Base-by-base conservation (phyloP, 352 stramenopile species). In the Phytophthora rubi region DNA sequence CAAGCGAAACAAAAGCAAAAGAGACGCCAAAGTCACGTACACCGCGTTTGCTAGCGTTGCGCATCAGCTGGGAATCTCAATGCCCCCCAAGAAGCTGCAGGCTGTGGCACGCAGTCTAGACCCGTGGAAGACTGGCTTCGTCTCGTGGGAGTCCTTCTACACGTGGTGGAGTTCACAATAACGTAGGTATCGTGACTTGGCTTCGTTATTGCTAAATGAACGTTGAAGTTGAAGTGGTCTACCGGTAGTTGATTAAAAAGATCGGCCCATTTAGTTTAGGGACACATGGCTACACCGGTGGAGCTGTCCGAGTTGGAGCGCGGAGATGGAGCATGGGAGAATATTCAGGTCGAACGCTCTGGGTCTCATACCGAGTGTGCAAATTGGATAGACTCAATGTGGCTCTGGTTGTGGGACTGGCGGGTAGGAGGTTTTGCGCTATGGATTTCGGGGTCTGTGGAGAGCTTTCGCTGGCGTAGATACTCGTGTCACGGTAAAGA, bases 91-190 rank as follows among this genome's bases (percentile, higher is more conserved):
- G 75, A 76, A 79, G 53, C 65, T 92, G n/a, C 75, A 89, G 21
- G 49, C 55, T 0, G 57, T 81, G 8, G 81, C 80, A 16, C 70
- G 79, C 7, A 76, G 70, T 10, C 67, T 92, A 15, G 84, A 92
- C 57, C 59, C 68, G 0, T 75, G 79, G 45, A 89, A 88, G 59
- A 87, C 62, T 10, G 84, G 84, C 2, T 80, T 75, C 32, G 73
- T 92, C 1, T 75, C 80, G 6, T 92, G 84, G 84, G 81, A 88
- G 57, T 53, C 66, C 5, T 92, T 92, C 52, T 92, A 90, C 65
- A 71, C 73, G 7, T 92, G 84, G 82, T 90, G 84, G 84, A 82
- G 76, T 10, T 51, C 68, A 21, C 83, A 72, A 48, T 71, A 15
- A 51, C 35, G 35, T 18, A 49, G 8, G 4, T 47, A 18, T 16